Evolutionary conservation across 202 grass and related monocot species (phyloP), one percentile per base, ranked within the genome.

Genomic region (Zizania palustris): DNA sequence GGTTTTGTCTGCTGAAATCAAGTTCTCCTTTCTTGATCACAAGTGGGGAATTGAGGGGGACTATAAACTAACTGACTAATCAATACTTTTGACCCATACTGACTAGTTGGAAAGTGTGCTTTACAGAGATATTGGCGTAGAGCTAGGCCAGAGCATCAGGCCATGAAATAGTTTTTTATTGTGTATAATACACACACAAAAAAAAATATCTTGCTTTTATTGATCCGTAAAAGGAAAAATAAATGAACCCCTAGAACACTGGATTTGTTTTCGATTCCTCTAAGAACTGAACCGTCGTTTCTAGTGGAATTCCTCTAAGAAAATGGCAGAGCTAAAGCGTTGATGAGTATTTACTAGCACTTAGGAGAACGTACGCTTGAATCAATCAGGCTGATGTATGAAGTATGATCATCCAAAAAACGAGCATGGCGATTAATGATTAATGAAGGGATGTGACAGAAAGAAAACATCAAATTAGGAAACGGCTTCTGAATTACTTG

Each of bases 1-100:
- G 46, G 42, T 75, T 76, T 6, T 60, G 15, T 49, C 58, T 0
- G 22, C 42, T 38, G 12, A 19, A 54, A 71, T 71, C 16, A 65
- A 60, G 12, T 28, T 65, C 14, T 61, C 15, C 41, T 77, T 61
- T 15, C 41, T 77, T 71, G 19, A 46, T 50, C 69, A 69, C 69
- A 63, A 60, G 13, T 55, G 45, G 62, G 58, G 54, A 41, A 0
- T 63, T 49, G 20, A n/a, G n/a, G 42, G 50, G 16, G 28, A 28
- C 7, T 61, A 48, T 74, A 40, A 18, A 57, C 46, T 63, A 54
- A 18, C 50, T 54, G 18, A 54, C n/a, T 54, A 19, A 54, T 54
- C 16, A 37, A 78, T 15, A 22, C 11, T 51, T 51, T 70, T 36
- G 55, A 78, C 71, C 40, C 67, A 44, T 71, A 62, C 39, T 20